Base-by-base conservation (phyloP, 169 alveolate genomes). In the Babesia ovis region DNA sequence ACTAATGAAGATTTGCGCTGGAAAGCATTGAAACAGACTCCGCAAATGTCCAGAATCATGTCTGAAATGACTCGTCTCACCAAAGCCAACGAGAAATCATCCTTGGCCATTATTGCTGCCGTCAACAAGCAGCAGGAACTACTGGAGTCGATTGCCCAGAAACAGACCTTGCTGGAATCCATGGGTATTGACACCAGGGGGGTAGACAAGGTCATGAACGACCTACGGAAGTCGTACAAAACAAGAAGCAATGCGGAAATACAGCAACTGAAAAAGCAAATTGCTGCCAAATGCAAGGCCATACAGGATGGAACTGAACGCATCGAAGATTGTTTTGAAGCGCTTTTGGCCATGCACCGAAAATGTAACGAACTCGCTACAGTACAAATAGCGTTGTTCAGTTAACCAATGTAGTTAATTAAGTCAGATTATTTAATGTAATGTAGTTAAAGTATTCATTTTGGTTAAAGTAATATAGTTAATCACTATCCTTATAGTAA, bases 91-190 rank as follows among this genome's bases (percentile, higher is more conserved):
- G 74, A 64, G 51, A 16, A 59, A 5, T 22, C 34, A 25, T 9
- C 74, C 11, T 61, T 64, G 3, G 31, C 43, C 12, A 48, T 64
- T 20, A 27, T 64, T 25, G 46, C 74, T 32, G 9, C 45, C 22
- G 62, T 50, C 53, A 64, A 50, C 61, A 45, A 50, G 31, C 27
- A 64, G 54, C 74, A 64, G 51, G 51, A 64, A 20, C 74, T n/a
- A 31, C 61, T 64, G 61, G 23, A 64, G 54, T 23, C 50, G 6
- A 23, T 64, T 12, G 51, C n/a, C 34, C 12, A 64, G 16, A 64
- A 48, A 23, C 29, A 29, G 16, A 64, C n/a, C 14, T 9, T 14
- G 22, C 3, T 64, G 51, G 62, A 48, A 22, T 8, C 45, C 43
- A 27, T 32, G 46, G 62, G 31, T 14, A 9, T 48, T 4, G 31